Base-by-base conservation (phyloP, 164 flowering plant genomes). In the Aristolochia californica region DNA sequence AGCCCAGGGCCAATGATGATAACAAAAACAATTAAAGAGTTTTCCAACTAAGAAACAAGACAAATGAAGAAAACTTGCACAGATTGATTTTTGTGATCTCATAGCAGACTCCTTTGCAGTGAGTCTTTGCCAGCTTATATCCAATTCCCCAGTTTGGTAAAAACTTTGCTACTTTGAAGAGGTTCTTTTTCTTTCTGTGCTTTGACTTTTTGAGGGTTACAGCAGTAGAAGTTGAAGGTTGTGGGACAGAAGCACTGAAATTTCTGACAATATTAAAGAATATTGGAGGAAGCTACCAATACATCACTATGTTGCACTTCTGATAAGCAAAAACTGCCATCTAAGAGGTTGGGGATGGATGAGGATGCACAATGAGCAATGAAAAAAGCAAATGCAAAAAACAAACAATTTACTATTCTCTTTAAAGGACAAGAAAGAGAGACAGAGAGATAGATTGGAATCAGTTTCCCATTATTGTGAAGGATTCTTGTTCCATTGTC, bases 101-200 rank as follows among this genome's bases (percentile, higher is more conserved):
- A 56, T 93, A 93, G 13, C 88, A 81, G 21, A 87, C 77, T 10
- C 74, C 80, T 5, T 66, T 38, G 97, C 98, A 93, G 53, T 89
- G 97, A 26, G 75, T 70, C 68, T 93, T 93, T 7, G 94, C 97
- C 91, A 93, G 68, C 61, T 84, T 87, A 70, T 83, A 93, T 0
- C 97, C 97, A 24, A 89, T 13, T 21, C 98, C 98, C 97, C 97
- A 89, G 55, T 81, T 83, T 48, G 98, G 98, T 26, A 93, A 65
- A 66, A 83, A 87, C 75, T 85, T 88, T 14, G 83, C 90, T 25
- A 91, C 88, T 68, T 91, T 97, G 59, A 89, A 83, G 43, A 89
- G 70, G 58, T 87, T 93, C 84, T 89, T 91, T 83, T 79, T 80
- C 82, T 81, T 91, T 71, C 52, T 87, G 16, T 81, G 75, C 70